A percentile compares a stretch with the other conserved stretches of the same genome.
Conservation (phyloP, 169 alveolate species). For the Plasmodium coatneyi region DNA sequence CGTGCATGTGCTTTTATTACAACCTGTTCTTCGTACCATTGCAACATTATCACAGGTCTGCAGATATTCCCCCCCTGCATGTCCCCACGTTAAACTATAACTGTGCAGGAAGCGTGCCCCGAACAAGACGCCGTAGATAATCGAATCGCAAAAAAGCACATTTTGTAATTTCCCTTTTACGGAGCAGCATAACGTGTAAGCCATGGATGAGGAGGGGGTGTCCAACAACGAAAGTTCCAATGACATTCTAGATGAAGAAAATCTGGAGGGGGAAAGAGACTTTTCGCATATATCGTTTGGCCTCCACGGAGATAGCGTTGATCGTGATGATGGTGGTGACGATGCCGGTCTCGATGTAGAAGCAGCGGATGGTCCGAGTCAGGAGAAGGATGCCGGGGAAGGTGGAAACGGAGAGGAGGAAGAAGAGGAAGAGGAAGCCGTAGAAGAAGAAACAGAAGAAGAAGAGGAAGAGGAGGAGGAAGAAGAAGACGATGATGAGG, state of each 20-base stretch:
- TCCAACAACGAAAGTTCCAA: conserved; percentile 38
- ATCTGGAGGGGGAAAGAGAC: conserved; percentile 17
- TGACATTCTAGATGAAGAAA: conserved; percentile 37
- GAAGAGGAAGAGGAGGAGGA: conserved; percentile 49
- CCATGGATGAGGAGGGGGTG: conserved; percentile 18
- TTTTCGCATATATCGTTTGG: background rate
- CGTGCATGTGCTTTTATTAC: background rate
- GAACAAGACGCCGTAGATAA: background rate
- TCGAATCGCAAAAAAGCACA: background rate
- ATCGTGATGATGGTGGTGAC: background rate
- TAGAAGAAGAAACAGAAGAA: conserved; percentile 54
- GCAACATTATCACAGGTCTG: background rate
- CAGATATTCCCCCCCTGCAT: background rate
- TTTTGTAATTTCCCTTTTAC: background rate
- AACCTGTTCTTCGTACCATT: background rate
- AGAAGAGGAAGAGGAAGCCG: conserved; percentile 50
- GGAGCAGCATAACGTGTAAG: background rate
- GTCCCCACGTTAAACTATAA: background rate
- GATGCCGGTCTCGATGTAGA: background rate
- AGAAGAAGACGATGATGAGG: conserved; percentile 49
- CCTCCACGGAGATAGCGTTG: background rate
- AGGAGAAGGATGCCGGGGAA: conserved; percentile 1
- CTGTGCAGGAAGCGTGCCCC: background rate
- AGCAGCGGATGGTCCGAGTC: background rate
- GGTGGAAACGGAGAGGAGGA: conserved; percentile 27